Percentiles rank a stretch among this genome's conserved stretches.
Conservation (phyloP, 345 rosid species). For the Xanthoceras sorbifolium region DNA sequence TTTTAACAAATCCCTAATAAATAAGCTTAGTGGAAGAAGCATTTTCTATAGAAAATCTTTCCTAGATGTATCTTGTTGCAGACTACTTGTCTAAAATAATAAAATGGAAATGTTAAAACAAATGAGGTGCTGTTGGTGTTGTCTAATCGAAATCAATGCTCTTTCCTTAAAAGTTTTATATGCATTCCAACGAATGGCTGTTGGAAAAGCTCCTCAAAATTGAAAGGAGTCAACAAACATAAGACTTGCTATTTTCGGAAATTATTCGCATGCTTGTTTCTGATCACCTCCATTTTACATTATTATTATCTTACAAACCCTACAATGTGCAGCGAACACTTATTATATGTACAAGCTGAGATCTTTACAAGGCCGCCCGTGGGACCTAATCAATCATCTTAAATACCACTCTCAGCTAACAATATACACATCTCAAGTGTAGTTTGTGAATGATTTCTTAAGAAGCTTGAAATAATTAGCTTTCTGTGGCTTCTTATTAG, state of each 20-base stretch:
- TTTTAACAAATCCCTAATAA: conserved; percentile 5
- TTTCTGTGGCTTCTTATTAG: background rate
- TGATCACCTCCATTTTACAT: conserved; percentile 4
- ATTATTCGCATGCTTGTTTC: conserved; percentile 33
- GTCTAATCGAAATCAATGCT: conserved; percentile 37
- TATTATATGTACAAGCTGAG: conserved; percentile 22
- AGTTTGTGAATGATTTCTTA: too few species aligned
- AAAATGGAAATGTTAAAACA: conserved; percentile 10
- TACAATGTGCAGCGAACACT: conserved; percentile 15
- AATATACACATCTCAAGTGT: background rate
- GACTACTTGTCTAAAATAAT: conserved; percentile 5
- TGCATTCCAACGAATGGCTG: conserved; percentile 26
- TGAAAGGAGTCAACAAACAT: conserved; percentile 1
- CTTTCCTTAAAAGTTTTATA: conserved; percentile 18
- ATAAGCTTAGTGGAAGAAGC: conserved; percentile 43
- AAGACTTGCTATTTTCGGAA: conserved; percentile 34
- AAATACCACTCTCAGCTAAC: conserved; percentile 24
- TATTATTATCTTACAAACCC: conserved; percentile 15
- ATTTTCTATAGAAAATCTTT: conserved; percentile 24
- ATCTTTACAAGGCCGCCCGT: conserved; percentile 7
- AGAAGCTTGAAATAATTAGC: background rate
- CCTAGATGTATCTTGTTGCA: background rate
- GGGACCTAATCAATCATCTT: conserved; percentile 29
- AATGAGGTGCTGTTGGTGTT: conserved; percentile 31
- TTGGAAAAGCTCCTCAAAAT: conserved; percentile 17